Evolutionary conservation across 1,284 basidiomycete species (phyloP), one percentile per base, ranked within the genome.

Genomic region (Cutaneotrichosporon cavernicola): DNA sequence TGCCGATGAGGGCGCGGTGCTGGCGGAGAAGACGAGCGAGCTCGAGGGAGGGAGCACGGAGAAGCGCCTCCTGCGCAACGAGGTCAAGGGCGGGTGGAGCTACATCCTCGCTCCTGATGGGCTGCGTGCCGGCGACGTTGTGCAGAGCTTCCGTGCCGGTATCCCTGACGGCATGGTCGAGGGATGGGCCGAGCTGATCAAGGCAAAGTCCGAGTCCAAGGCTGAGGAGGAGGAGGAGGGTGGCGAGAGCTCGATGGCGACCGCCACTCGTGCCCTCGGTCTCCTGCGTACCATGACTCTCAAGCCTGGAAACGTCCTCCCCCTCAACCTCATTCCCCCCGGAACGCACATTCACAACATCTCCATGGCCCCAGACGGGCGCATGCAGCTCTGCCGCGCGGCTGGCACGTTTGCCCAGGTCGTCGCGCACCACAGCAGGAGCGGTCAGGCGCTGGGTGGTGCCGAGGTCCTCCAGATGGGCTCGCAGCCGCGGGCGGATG

Each of bases 81-180:
- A 73, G 52, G 76, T 79, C 50, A 73, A 74, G 66, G 76, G 72
- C 57, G 80, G 80, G 5, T 82, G 79, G 74, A 90, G 87, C 74
- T 98, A 99, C 79, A 95, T 98, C 73, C 83, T 98, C 57, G 94
- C 96, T 0, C 89, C 91, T 1, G 92, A 97, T 67, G 92, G 91
- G 5, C 81, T 98, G 72, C 84, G 91, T 36, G 90, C 91, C 1
- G 97, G 97, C 8, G 90, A 96, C 72, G 85, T 87, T 36, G 92
- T 99, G 58, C 87, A 92, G 80, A 92, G 89, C 72, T 98, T 93
- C 83, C 85, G 92, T 61, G 81, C 84, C 58, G 93, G 93, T 38
- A 88, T 96, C 63, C 88, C 92, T 0, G 83, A 87, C 34, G 90
- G 87, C 5, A 83, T 91, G 53, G 84, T 92, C 10, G 88, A 88